Evolutionary conservation across 176 grass and related monocot genomes (phyloP).

Genomic region (Stipa capillata): DNA sequence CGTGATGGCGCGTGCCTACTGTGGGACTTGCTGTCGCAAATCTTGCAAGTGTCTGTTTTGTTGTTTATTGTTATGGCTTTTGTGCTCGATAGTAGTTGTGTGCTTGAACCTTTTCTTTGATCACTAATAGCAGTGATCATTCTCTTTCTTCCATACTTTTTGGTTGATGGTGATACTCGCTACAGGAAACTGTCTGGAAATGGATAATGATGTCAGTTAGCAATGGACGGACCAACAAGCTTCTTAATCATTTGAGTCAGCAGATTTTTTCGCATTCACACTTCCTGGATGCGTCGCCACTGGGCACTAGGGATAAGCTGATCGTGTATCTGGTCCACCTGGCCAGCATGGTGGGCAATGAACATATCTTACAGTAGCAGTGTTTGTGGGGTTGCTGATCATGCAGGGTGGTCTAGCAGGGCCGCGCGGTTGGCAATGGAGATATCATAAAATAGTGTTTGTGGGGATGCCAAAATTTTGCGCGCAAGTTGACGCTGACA

Average conservation of each 20-base stretch:
- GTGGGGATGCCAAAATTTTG: not conserved
- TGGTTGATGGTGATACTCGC: not conserved
- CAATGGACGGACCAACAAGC: not conserved
- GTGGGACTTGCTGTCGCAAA: slow-evolving; percentile 7
- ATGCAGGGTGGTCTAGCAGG: not conserved
- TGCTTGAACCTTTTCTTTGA: not conserved
- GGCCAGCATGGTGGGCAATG: not conserved
- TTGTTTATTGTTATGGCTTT: slow-evolving; percentile 6
- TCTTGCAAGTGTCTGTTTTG: not conserved
- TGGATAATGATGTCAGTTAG: not conserved
- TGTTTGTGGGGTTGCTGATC: not conserved
- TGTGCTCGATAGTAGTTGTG: not conserved
- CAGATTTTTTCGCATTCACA: not conserved
- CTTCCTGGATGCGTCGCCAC: not conserved
- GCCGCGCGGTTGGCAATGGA: not conserved
- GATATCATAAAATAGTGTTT: slow-evolving; percentile 11
- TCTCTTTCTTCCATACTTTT: not conserved
- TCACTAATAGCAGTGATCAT: slow-evolving; percentile 13
- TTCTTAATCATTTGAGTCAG: slow-evolving; percentile 12
- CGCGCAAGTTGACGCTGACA: not conserved
- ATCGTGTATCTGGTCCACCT: not conserved
- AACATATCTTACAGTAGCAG: not conserved
- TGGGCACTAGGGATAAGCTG: slow-evolving; percentile 1
- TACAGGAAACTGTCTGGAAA: not conserved
- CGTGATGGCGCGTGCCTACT: not conserved